A percentile compares a stretch with the other conserved stretches of the same genome.
Evolutionary conservation across 1,284 basidiomycete genomes (phyloP).

Genomic region (Fomitopsis palustris): DNA sequence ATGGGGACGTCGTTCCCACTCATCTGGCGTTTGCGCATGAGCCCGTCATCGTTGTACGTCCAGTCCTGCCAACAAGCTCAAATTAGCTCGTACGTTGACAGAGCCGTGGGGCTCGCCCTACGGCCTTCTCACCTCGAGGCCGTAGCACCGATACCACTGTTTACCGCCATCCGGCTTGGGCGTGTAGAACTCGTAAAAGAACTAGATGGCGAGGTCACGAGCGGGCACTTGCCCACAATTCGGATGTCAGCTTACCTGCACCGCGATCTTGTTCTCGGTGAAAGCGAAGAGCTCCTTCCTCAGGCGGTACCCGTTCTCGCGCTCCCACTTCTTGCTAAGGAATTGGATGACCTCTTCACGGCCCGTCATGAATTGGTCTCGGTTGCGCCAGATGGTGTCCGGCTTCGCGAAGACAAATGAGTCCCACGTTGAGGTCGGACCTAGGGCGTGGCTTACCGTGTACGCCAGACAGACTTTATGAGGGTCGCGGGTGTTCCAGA

Average conservation of each 20-base stretch:
- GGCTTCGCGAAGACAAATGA: slow-evolving; percentile 13
- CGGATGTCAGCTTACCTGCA: slow-evolving; percentile 30
- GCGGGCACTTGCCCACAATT: not conserved
- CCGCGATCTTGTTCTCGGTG: slow-evolving; percentile 55
- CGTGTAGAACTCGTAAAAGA: slow-evolving; percentile 60
- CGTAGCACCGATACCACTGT: slow-evolving; percentile 56
- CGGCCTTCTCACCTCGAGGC: slow-evolving; percentile 36
- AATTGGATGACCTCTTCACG: slow-evolving; percentile 46
- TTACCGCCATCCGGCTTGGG: slow-evolving; percentile 30
- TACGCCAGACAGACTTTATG: slow-evolving; percentile 42
- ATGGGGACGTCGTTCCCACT: slow-evolving; percentile 56
- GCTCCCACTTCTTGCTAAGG: slow-evolving; percentile 52
- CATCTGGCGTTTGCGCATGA: slow-evolving; percentile 58
- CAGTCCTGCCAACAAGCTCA: slow-evolving; percentile 42
- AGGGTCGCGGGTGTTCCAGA: slow-evolving; percentile 33
- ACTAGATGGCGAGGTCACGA: slow-evolving; percentile 27
- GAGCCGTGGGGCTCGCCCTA: not conserved
- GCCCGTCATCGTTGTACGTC: slow-evolving; percentile 51
- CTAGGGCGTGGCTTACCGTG: slow-evolving; percentile 29
- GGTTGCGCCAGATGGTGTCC: slow-evolving; percentile 59
- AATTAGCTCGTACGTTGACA: not conserved
- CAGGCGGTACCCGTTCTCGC: slow-evolving; percentile 42
- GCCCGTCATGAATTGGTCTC: slow-evolving; percentile 49
- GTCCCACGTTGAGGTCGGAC: not conserved
- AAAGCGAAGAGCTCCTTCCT: slow-evolving; percentile 59